A percentile compares a stretch with the other conserved stretches of the same genome.
Conservation (phyloP, 176 grass and related monocot genomes). For the Cenchrus fungigraminus region DNA sequence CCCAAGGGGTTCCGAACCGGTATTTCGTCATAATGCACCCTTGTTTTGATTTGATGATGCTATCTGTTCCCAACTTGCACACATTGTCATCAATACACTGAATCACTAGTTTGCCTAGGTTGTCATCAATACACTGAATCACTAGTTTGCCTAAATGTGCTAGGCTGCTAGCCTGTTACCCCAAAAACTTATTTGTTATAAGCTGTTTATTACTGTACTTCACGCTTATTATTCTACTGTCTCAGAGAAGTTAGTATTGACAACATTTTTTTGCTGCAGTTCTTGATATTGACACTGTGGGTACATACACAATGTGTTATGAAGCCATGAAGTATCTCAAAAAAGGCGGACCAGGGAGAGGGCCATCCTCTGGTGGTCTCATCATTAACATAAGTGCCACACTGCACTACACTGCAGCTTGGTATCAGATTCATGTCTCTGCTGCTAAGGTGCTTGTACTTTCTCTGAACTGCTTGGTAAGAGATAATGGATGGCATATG, state of each 20-base stretch:
- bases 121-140: neutral
- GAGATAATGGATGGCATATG: constrained; percentile 12
- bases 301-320: constrained; percentile 88
- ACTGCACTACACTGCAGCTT: constrained; percentile 80
- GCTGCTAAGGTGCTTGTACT: constrained; percentile 74
- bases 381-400: constrained; percentile 97
- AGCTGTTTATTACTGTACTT: neutral
- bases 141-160: constrained; percentile 1
- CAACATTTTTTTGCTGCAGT: constrained; percentile 52
- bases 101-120: neutral
- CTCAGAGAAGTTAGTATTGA: constrained; percentile 25
- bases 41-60: neutral
- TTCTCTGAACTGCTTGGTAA: neutral
- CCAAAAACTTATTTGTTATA: neutral
- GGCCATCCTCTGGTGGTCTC: constrained; percentile 64
- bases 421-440: constrained; percentile 94
- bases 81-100: neutral
- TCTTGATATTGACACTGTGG: constrained; percentile 89
- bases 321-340: constrained; percentile 92
- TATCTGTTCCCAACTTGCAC: neutral
- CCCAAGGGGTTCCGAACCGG: constrained; percentile 93
- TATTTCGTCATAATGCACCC: neutral
- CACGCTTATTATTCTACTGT: neutral
- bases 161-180: constrained; percentile 15
- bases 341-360: constrained; percentile 70